phyloP scores from a whole-genome alignment of 257 asterid species.

The Haberlea rhodopensis region DNA sequence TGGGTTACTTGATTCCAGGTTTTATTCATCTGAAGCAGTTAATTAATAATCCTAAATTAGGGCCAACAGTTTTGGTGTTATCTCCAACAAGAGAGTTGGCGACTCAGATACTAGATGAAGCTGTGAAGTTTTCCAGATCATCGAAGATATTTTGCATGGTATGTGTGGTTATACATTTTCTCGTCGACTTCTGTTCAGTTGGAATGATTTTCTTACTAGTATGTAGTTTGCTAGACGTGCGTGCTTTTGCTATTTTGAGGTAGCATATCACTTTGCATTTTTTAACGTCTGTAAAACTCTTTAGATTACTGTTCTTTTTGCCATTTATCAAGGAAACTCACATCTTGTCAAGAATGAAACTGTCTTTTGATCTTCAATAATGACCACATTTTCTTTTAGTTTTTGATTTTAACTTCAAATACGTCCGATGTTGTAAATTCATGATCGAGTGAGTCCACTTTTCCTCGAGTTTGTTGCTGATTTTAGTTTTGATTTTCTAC shows the following conservation, averaged over 20 bases:
- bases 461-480: conserved; percentile 25
- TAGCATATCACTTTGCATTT: too few relatives aligned
- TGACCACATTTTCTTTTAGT: neutral
- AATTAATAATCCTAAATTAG: conserved; percentile 65
- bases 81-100: conserved; percentile 98
- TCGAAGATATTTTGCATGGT: conserved; percentile 90
- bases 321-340: neutral
- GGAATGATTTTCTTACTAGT: neutral
- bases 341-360: neutral
- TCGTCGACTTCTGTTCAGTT: conserved; percentile 5
- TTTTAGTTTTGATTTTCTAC: conserved; percentile 18
- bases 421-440: too few relatives aligned
- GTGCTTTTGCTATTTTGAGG: conserved; percentile 6
- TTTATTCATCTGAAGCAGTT: conserved; percentile 71
- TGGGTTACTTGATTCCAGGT: conserved; percentile 94
- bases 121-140: conserved; percentile 80
- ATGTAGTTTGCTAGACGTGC: conserved; percentile 1
- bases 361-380: neutral
- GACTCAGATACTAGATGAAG: conserved; percentile 97
- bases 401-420: too few relatives aligned
- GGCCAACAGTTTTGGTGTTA: conserved; percentile 91
- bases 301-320: conserved; percentile 3
- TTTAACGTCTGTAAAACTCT: too few relatives aligned
- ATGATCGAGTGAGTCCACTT: neutral
- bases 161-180: conserved; percentile 28